Evolutionary conservation across 2,329 filamentous ascomycete genomes (phyloP).

Genomic region (Aspergillus costaricaensis): DNA sequence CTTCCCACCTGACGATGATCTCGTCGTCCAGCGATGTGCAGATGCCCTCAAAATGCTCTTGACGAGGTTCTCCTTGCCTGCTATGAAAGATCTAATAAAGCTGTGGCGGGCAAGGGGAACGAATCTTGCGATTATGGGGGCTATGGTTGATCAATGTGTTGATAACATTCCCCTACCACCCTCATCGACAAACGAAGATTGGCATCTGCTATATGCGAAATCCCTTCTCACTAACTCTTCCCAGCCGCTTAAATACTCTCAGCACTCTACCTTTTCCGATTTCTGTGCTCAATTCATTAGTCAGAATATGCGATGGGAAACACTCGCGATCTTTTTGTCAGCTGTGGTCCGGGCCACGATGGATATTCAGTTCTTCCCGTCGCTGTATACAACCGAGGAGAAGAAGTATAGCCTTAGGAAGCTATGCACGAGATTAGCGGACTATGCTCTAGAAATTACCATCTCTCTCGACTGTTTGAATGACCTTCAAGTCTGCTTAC

Average conservation of each 20-base stretch:
- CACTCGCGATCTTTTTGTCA: constrained; percentile 42
- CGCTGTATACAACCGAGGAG: constrained; percentile 31
- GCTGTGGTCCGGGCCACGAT: constrained; percentile 39
- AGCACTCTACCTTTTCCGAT: constrained; percentile 14
- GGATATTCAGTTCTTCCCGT: constrained; percentile 33
- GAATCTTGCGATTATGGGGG: constrained; percentile 29
- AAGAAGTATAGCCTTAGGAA: constrained; percentile 29
- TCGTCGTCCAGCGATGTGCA: constrained; percentile 27
- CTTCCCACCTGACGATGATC: constrained; percentile 20
- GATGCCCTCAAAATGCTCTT: constrained; percentile 28
- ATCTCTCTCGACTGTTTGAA: constrained; percentile 41
- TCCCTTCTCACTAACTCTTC: neutral
- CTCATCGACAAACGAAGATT: neutral
- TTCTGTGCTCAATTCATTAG: constrained; percentile 29
- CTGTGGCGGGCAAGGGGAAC: constrained; percentile 30
- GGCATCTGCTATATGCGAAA: neutral
- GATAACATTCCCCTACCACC: neutral
- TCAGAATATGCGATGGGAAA: constrained; percentile 42
- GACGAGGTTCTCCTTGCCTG: constrained; percentile 19
- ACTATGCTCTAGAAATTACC: constrained; percentile 41
- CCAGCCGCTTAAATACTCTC: constrained; percentile 2
- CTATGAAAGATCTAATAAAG: constrained; percentile 18
- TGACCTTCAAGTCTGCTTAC: constrained; percentile 48
- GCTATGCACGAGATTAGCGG: constrained; percentile 32
- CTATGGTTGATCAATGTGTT: constrained; percentile 4